Conservation (phyloP, 2,329 filamentous ascomycete species). For the Pseudogymnoascus sp. region DNA sequence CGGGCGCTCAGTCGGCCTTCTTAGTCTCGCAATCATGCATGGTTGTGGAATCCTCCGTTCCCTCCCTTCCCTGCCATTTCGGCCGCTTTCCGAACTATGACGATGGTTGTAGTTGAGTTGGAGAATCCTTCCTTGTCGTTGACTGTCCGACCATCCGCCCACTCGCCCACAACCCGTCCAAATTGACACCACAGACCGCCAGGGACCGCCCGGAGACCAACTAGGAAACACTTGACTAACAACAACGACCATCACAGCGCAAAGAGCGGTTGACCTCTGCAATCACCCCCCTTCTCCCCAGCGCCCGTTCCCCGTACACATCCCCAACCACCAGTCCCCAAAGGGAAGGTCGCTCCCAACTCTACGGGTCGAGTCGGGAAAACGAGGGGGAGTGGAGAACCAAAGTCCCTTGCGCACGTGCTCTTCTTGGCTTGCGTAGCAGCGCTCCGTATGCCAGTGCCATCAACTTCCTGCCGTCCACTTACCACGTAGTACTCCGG, state of each 20-base stretch:
- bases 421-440: neutral
- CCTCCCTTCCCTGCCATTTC: neutral
- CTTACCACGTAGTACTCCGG: neutral
- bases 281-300: neutral
- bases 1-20: neutral
- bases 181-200: neutral
- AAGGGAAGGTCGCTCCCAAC: neutral
- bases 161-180: neutral
- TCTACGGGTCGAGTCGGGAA: slow-evolving; percentile 1
- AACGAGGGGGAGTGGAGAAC: neutral
- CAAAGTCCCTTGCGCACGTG: neutral
- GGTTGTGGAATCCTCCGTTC: neutral
- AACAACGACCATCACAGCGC: neutral
- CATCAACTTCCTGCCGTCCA: neutral
- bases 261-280: neutral
- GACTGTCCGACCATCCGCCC: neutral
- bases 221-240: neutral
- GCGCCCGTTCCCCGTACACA: neutral
- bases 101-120: neutral
- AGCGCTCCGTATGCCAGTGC: neutral
- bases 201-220: neutral
- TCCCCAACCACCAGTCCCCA: neutral
- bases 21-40: neutral
- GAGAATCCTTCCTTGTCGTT: neutral
- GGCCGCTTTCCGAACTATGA: slow-evolving; percentile 4